Conservation (phyloP, 2,329 filamentous ascomycete species). For the Ophiostoma sp. region DNA sequence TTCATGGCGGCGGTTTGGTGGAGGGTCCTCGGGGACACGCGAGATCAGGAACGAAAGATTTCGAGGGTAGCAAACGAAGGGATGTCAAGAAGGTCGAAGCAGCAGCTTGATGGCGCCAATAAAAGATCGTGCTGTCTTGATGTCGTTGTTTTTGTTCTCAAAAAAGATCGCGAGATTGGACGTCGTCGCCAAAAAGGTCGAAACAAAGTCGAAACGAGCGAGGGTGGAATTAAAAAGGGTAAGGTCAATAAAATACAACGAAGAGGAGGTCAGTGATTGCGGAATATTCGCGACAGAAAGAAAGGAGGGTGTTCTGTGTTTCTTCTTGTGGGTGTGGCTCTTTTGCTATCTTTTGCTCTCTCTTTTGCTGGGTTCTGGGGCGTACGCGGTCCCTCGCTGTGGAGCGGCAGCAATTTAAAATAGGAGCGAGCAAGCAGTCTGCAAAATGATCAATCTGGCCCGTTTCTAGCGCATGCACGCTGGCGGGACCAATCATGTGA, state of each 20-base stretch:
- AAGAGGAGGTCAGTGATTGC: conserved; percentile 13
- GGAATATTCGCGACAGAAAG: conserved; percentile 23
- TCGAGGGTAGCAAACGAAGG: neutral
- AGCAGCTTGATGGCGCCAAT: conserved; percentile 13
- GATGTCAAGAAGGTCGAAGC: neutral
- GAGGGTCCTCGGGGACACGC: neutral
- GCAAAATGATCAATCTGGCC: conserved; percentile 29
- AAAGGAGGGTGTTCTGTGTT: neutral
- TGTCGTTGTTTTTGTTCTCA: neutral
- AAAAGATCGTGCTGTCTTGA: neutral
- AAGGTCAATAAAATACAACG: conserved; percentile 9
- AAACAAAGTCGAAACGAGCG: neutral
- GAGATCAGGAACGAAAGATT: neutral
- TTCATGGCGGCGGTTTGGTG: conserved; percentile 61
- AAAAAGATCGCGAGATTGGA: neutral
- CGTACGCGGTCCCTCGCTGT: conserved; percentile 6
- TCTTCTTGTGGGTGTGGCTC: neutral
- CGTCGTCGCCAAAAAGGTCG: neutral
- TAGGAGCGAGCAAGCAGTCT: neutral
- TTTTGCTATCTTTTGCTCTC: neutral
- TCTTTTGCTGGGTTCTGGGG: conserved; percentile 2
- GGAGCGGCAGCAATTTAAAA: conserved; percentile 16
- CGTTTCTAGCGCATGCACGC: conserved; percentile 23
- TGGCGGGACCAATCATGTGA: conserved; percentile 21
- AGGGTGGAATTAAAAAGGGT: neutral